These are phyloP conservation scores for Thamnidium elegans DNA, from an alignment of 192 early-diverging fungal species.

Conservation along the genomic window DNA sequence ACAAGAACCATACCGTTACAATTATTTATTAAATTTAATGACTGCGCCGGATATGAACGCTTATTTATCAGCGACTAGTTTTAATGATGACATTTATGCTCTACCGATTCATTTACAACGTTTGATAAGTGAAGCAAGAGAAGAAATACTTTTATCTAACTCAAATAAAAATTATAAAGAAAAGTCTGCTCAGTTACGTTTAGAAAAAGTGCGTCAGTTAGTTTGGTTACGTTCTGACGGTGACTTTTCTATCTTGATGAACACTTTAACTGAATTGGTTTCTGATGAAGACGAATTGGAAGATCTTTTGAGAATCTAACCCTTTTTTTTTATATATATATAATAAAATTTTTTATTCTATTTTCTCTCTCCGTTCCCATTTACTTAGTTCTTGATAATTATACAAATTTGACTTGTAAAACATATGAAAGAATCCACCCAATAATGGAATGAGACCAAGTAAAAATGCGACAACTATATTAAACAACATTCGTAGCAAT, in stretches of 20 bases:
- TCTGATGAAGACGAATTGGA: constrained; percentile 28
- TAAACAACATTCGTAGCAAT: constrained; percentile 20
- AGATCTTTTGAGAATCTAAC: constrained; percentile 13
- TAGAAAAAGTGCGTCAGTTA: constrained; percentile 19
- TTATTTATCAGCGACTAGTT: constrained; percentile 32
- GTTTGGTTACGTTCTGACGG: constrained; percentile 22
- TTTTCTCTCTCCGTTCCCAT: constrained; percentile 5
- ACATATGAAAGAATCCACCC: constrained; percentile 22
- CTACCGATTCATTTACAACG: constrained; percentile 33
- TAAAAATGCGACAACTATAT: constrained; percentile 15
- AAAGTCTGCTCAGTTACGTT: constrained; percentile 7
- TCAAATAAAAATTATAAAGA: neutral
- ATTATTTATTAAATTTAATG: constrained; percentile 35
- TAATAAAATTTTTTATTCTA: too few relatives aligned
- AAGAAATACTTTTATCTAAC: constrained; percentile 17
- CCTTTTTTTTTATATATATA: too few relatives aligned
- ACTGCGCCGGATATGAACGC: constrained; percentile 30
- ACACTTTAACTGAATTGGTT: constrained; percentile 13
- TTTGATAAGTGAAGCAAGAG: constrained; percentile 33
- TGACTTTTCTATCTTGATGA: constrained; percentile 23
- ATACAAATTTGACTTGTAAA: constrained; percentile 31
- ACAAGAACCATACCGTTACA: constrained; percentile 24
- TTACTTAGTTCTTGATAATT: constrained; percentile 26
- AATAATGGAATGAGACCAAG: constrained; percentile 22
- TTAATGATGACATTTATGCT: constrained; percentile 44